Percentiles rank a stretch among this genome's conserved stretches.
phyloP scores from a whole-genome alignment of 1,284 basidiomycete species.

The Cryptococcus amylolentus region DNA sequence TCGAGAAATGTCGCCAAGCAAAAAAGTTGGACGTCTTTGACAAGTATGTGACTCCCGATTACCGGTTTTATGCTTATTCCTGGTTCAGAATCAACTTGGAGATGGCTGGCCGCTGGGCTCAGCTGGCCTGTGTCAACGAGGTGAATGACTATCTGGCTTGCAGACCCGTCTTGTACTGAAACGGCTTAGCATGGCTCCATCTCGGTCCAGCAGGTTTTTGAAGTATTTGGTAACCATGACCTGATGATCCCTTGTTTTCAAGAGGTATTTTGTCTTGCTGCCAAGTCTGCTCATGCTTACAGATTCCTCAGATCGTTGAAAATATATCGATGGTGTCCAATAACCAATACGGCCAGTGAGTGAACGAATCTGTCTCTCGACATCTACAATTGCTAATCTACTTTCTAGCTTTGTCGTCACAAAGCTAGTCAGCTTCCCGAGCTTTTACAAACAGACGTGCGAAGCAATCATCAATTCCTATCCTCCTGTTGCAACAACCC shows the following conservation, averaged over 20 bases:
- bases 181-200: conserved; percentile 40
- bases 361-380: not conserved
- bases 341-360: conserved; percentile 45
- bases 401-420: conserved; percentile 38
- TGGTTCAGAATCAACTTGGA: conserved; percentile 30
- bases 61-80: not conserved
- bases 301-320: conserved; percentile 28
- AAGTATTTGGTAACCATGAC: conserved; percentile 39
- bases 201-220: conserved; percentile 45
- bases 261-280: conserved; percentile 24
- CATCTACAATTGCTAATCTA: not conserved
- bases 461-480: conserved; percentile 39
- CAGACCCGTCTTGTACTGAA: not conserved
- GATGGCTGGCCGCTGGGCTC: conserved; percentile 38
- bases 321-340: conserved; percentile 40
- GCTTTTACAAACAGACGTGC: conserved; percentile 26
- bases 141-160: conserved; percentile 11
- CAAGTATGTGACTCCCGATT: conserved; percentile 16
- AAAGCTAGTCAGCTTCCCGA: conserved; percentile 33
- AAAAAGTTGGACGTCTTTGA: conserved; percentile 30
- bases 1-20: conserved; percentile 37
- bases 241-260: conserved; percentile 39
- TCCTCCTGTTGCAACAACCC: conserved; percentile 42
- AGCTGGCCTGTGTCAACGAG: conserved; percentile 40
- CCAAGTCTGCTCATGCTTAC: not conserved